phyloP scores from a whole-genome alignment of 352 stramenopile genomes.

The Phytopythium montanum region DNA sequence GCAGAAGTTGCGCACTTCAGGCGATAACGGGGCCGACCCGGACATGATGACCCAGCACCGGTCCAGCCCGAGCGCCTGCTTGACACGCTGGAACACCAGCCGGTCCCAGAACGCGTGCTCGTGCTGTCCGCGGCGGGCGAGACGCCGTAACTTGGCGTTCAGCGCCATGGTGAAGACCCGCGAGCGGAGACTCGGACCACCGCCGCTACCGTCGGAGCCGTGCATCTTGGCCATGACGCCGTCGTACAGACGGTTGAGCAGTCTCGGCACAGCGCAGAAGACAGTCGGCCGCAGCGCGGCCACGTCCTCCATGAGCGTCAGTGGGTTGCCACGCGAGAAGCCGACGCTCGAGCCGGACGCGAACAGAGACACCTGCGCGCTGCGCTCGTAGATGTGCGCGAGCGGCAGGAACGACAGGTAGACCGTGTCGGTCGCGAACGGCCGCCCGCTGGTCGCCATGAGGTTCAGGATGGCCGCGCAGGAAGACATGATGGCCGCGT shows the following conservation, averaged over 20 bases:
- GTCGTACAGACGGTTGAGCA: slow-evolving; percentile 97
- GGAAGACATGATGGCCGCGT: slow-evolving; percentile 52
- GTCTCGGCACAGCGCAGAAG: slow-evolving; percentile 91
- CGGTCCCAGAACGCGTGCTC: slow-evolving; percentile 89
- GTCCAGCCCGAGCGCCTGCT: slow-evolving; percentile 84
- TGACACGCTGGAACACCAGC: slow-evolving; percentile 94
- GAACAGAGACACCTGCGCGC: slow-evolving; percentile 53
- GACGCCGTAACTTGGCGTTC: slow-evolving; percentile 33
- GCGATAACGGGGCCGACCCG: slow-evolving; percentile 92
- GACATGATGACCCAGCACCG: slow-evolving; percentile 89
- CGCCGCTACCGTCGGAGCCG: slow-evolving; percentile 7
- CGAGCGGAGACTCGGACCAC: slow-evolving; percentile 13
- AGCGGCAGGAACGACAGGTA: slow-evolving; percentile 96
- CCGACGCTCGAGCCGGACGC: slow-evolving; percentile 71
- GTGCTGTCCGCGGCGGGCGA: slow-evolving; percentile 61
- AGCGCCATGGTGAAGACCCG: slow-evolving; percentile 79
- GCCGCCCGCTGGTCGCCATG: slow-evolving; percentile 34
- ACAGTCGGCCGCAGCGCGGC: slow-evolving; percentile 88
- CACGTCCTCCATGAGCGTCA: slow-evolving; percentile 91
- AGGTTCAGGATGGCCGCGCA: slow-evolving; percentile 31
- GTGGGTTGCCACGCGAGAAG: slow-evolving; percentile 91
- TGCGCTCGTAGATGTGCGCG: slow-evolving; percentile 95
- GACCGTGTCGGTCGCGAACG: slow-evolving; percentile 57
- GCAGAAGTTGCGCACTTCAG: slow-evolving; percentile 93
- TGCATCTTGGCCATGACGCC: slow-evolving; percentile 79